Percentiles rank a stretch among this genome's conserved stretches.
These are phyloP conservation scores for Arthrobotrys entomopaga DNA, from an alignment of 2,329 filamentous ascomycete genomes.

Conservation along the genomic window DNA sequence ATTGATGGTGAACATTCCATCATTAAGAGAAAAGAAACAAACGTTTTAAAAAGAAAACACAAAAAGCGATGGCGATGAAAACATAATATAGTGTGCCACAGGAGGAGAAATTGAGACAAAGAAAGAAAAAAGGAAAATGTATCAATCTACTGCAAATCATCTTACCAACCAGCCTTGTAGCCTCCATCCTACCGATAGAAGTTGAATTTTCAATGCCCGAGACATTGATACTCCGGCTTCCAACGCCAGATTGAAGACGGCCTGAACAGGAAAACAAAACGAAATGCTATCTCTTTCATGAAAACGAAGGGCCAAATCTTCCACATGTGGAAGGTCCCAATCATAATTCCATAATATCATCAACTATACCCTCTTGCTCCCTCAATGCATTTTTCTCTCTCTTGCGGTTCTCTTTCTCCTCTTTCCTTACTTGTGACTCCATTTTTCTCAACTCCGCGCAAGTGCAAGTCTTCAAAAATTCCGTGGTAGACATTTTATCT, in stretches of 20 bases:
- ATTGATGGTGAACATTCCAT: neutral
- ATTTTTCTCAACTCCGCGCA: conserved; percentile 45
- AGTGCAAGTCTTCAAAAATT: conserved; percentile 56
- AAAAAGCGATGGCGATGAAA: neutral
- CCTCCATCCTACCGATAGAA: conserved; percentile 20
- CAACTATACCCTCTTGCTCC: neutral
- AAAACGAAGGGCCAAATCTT: no score
- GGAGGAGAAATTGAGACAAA: neutral
- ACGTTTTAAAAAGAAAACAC: neutral
- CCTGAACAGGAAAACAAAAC: conserved; percentile 41
- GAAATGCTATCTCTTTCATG: conserved; percentile 61
- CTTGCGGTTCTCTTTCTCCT: conserved; percentile 21
- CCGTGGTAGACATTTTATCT: conserved; percentile 61
- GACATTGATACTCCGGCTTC: conserved; percentile 39
- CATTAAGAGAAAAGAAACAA: neutral
- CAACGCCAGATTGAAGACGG: conserved; percentile 23
- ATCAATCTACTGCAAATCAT: neutral
- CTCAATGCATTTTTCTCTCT: neutral
- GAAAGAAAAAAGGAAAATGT: neutral
- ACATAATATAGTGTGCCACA: neutral
- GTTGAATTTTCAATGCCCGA: conserved; percentile 18
- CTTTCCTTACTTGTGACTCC: conserved; percentile 29
- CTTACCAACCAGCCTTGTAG: conserved; percentile 18
- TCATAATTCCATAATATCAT: conserved; percentile 57
- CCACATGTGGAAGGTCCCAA: no score